phyloP scores from a whole-genome alignment of 495 filamentous ascomycete genomes.

The Hypoxylon lenormandii region DNA sequence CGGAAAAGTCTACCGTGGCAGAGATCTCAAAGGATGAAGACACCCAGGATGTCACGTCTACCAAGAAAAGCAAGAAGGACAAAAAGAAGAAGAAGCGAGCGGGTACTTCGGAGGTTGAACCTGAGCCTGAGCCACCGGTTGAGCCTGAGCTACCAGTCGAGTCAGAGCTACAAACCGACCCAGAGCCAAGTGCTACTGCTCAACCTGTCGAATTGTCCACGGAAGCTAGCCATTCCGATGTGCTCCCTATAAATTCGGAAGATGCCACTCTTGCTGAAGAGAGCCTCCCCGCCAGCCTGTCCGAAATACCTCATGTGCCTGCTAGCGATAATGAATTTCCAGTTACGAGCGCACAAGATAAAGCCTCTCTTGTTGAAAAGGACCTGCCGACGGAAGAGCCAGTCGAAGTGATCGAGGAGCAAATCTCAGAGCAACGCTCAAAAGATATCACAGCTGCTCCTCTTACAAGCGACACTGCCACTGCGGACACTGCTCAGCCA shows the following conservation, averaged over 20 bases:
- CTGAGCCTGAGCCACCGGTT: slow-evolving; percentile 17
- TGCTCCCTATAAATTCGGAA: background rate
- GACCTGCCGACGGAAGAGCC: background rate
- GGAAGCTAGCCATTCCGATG: slow-evolving; percentile 1
- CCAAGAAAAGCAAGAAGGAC: slow-evolving; percentile 32
- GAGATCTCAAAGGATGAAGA: slow-evolving; percentile 7
- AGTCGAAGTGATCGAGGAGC: slow-evolving; percentile 9
- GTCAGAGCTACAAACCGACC: slow-evolving; percentile 7
- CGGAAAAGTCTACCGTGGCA: background rate
- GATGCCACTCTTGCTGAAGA: slow-evolving; percentile 10
- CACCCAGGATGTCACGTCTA: background rate
- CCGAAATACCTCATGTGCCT: slow-evolving; percentile 1
- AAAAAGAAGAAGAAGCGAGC: slow-evolving; percentile 46
- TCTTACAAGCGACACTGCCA: background rate
- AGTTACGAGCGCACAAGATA: slow-evolving; percentile 5
- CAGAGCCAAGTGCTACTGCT: slow-evolving; percentile 11
- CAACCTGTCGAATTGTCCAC: slow-evolving; percentile 2
- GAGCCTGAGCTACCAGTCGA: slow-evolving; percentile 17
- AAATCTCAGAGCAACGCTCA: background rate
- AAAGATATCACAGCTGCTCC: background rate
- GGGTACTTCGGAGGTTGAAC: slow-evolving; percentile 23
- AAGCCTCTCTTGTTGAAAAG: slow-evolving; percentile 4
- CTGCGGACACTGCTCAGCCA: background rate
- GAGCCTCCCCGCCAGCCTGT: background rate
- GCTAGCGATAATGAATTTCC: slow-evolving; percentile 8